phyloP scores from a whole-genome alignment of 257 asterid genomes.

The Nicotiana sylvestris region DNA sequence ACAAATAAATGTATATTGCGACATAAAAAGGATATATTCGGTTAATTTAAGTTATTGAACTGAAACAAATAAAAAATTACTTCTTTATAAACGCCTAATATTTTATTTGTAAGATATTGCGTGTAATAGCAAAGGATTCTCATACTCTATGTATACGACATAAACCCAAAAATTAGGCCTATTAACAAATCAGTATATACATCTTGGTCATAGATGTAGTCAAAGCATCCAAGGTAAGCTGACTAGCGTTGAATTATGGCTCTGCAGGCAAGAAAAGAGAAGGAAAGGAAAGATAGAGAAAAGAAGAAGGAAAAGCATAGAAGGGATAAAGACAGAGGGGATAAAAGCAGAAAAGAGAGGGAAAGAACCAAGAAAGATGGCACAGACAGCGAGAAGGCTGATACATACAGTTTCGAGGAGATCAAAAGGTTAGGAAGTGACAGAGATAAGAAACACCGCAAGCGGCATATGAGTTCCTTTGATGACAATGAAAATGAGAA shows the following conservation, averaged over 20 bases:
- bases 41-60: too few species aligned
- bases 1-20: too few species aligned
- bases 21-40: too few species aligned
- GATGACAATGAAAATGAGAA: constrained; percentile 54
- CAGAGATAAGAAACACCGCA: constrained; percentile 52
- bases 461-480: constrained; percentile 32
- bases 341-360: constrained; percentile 41
- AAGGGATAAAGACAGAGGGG: constrained; percentile 41
- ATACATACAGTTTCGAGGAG: constrained; percentile 47
- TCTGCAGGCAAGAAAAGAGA: constrained; percentile 68
- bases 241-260: neutral
- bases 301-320: constrained; percentile 55
- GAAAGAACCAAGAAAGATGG: constrained; percentile 47
- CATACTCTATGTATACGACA: too few species aligned
- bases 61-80: too few species aligned
- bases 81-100: too few species aligned
- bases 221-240: too few species aligned
- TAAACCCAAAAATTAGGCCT: too few species aligned
- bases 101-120: too few species aligned
- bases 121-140: too few species aligned
- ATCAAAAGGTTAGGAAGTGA: constrained; percentile 52
- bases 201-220: too few species aligned
- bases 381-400: constrained; percentile 51
- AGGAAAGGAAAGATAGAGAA: constrained; percentile 69
- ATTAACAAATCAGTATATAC: too few species aligned